These are phyloP conservation scores for Fragilariopsis cylindrus DNA, from an alignment of 108 stramenopile genomes.

Conservation along the genomic window DNA sequence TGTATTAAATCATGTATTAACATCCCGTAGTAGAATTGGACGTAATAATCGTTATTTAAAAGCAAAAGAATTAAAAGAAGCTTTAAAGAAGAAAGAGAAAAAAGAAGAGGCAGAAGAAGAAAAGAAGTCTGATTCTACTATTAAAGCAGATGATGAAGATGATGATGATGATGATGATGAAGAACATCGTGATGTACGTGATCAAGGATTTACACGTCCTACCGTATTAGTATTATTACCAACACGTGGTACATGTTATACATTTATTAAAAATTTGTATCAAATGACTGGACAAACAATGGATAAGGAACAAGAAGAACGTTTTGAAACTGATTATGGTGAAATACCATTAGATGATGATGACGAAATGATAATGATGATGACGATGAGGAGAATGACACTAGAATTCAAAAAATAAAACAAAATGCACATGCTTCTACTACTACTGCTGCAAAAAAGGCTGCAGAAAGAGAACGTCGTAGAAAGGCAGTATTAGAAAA, in stretches of 20 bases:
- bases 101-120: conserved; percentile 15
- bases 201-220: conserved; percentile 88
- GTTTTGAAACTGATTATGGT: conserved; percentile 80
- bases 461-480: conserved; percentile 27
- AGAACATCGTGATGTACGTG: conserved; percentile 50
- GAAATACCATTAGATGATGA: conserved; percentile 33
- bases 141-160: background rate
- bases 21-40: conserved; percentile 59
- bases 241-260: conserved; percentile 69
- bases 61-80: conserved; percentile 28
- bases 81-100: conserved; percentile 22
- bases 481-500: conserved; percentile 49
- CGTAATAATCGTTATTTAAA: conserved; percentile 66
- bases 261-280: conserved; percentile 67
- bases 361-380: conserved; percentile 37
- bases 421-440: background rate
- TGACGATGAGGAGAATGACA: background rate
- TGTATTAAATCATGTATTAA: conserved; percentile 78
- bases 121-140: background rate
- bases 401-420: background rate
- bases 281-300: conserved; percentile 44
- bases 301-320: conserved; percentile 42
- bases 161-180: conserved; percentile 20
- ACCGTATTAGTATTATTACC: conserved; percentile 81
- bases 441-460: conserved; percentile 13